Evolutionary conservation across 2,329 filamentous ascomycete species (phyloP).

Genomic region (Monosporascus cannonballus): DNA sequence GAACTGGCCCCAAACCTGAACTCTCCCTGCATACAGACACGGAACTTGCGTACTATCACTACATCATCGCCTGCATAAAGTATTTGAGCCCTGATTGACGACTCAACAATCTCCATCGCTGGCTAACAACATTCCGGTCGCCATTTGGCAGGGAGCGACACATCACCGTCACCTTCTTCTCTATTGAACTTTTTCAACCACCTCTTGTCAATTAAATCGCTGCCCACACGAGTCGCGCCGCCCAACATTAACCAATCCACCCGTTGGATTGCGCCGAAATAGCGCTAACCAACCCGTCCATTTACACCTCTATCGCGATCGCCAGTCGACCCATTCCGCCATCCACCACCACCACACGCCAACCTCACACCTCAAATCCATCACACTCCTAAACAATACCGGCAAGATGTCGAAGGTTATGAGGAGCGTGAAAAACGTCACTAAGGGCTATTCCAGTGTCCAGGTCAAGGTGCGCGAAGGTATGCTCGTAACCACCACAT

Average conservation of each 20-base stretch:
- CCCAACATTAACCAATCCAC: neutral
- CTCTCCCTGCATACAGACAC: neutral
- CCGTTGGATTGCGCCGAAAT: neutral
- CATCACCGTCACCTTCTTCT: too few relatives aligned
- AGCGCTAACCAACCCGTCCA: neutral
- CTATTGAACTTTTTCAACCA: too few relatives aligned
- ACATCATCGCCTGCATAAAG: neutral
- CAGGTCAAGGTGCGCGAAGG: conserved; percentile 99
- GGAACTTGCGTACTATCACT: neutral
- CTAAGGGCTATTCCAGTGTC: conserved; percentile 93
- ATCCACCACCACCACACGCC: neutral
- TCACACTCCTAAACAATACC: conserved; percentile 15
- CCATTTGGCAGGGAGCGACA: too few relatives aligned
- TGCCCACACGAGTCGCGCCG: neutral
- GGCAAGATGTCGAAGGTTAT: conserved; percentile 89
- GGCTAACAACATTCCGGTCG: too few relatives aligned
- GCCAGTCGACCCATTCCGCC: neutral
- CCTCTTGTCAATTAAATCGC: too few relatives aligned
- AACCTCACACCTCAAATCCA: neutral
- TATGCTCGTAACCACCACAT: conserved; percentile 31
- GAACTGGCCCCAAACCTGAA: neutral
- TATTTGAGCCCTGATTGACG: neutral
- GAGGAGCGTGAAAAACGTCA: conserved; percentile 97
- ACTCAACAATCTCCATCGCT: neutral
- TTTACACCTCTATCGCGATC: neutral